These are phyloP conservation scores for Lodderomyces margitis DNA, from an alignment of 1,139 yeast genomes.

Conservation along the genomic window DNA sequence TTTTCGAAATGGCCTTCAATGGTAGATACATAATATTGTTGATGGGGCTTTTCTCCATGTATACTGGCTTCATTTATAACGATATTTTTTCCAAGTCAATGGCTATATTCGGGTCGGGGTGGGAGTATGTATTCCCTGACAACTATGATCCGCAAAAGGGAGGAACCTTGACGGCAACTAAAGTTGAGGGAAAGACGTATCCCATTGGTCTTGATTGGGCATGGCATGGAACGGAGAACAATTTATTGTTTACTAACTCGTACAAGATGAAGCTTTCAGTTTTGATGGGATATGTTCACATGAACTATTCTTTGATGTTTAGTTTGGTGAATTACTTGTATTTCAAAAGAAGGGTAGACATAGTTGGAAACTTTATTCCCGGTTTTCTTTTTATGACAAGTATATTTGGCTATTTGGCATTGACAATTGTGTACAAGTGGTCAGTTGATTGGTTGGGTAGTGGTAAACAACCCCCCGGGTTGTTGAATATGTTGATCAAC, in stretches of 20 bases:
- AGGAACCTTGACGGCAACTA: slow-evolving; percentile 55
- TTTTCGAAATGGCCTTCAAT: slow-evolving; percentile 91
- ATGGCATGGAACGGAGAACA: slow-evolving; percentile 98
- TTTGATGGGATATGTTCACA: slow-evolving; percentile 90
- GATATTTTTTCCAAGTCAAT: slow-evolving; percentile 89
- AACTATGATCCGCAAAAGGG: slow-evolving; percentile 59
- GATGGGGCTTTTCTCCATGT: slow-evolving; percentile 93
- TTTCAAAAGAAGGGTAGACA: slow-evolving; percentile 77
- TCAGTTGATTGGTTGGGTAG: slow-evolving; percentile 82
- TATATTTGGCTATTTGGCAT: slow-evolving; percentile 85
- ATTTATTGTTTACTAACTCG: slow-evolving; percentile 84
- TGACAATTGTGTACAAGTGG: slow-evolving; percentile 93
- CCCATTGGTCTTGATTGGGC: slow-evolving; percentile 87
- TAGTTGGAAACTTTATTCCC: slow-evolving; percentile 91
- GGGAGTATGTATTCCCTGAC: slow-evolving; percentile 78
- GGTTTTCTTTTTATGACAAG: slow-evolving; percentile 93
- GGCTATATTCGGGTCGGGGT: slow-evolving; percentile 82
- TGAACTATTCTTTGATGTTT: slow-evolving; percentile 86
- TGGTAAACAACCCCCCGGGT: slow-evolving; percentile 82
- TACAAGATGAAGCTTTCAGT: slow-evolving; percentile 96
- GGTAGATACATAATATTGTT: slow-evolving; percentile 87
- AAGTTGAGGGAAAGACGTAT: slow-evolving; percentile 58
- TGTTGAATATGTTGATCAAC: slow-evolving; percentile 89
- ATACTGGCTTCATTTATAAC: slow-evolving; percentile 90
- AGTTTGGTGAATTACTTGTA: slow-evolving; percentile 77